Evolutionary conservation across 2,329 filamentous ascomycete species (phyloP).

Genomic region (Aspergillus flavus): DNA sequence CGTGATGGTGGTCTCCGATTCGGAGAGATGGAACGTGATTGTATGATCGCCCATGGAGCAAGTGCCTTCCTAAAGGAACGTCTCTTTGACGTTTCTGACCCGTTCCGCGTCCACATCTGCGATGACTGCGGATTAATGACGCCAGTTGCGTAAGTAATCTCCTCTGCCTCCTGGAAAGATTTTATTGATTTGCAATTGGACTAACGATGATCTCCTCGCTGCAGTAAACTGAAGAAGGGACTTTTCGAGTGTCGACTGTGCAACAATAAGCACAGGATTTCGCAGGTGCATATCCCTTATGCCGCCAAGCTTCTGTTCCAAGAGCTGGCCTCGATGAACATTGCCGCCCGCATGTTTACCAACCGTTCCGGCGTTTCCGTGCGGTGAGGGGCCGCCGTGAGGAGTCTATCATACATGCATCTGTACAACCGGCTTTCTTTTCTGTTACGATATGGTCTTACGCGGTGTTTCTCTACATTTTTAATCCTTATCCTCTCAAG

Average conservation of each 20-base stretch:
- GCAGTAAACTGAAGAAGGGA: conserved; percentile 87
- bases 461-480: conserved; percentile 7
- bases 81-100: conserved; percentile 95
- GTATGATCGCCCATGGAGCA: conserved; percentile 99
- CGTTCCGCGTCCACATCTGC: conserved; percentile 96
- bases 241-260: conserved; percentile 96
- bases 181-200: conserved; percentile 13
- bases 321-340: conserved; percentile 97
- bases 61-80: conserved; percentile 97
- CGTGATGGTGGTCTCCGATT: conserved; percentile 97
- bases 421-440: neutral
- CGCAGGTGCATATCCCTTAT: conserved; percentile 96
- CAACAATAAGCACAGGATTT: conserved; percentile 99
- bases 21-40: conserved; percentile 99
- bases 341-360: conserved; percentile 96
- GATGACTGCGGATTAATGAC: conserved; percentile 99
- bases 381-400: conserved; percentile 31
- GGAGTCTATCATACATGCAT: neutral
- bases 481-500: conserved; percentile 5
- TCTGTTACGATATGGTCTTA: conserved; percentile 8
- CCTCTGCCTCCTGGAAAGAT: neutral
- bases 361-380: conserved; percentile 55
- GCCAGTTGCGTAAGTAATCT: conserved; percentile 88
- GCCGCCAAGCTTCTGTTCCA: conserved; percentile 98
- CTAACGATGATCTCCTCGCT: conserved; percentile 24